Evolutionary conservation across 2,329 filamentous ascomycete genomes (phyloP), one percentile per base, ranked within the genome.

Genomic region (Talaromyces albobiverticillius): DNA sequence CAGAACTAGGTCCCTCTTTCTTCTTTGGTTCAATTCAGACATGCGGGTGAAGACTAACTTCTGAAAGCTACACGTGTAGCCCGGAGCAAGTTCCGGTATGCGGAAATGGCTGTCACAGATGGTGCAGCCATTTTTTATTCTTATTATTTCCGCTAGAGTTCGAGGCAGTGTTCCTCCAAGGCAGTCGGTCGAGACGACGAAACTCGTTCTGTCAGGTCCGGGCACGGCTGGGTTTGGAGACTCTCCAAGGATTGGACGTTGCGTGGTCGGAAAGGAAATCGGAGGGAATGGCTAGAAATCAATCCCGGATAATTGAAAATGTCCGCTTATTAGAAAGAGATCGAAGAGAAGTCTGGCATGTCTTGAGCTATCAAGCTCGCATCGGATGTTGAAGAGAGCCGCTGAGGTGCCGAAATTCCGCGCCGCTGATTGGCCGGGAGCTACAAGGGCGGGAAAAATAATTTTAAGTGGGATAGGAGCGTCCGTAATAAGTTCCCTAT

Each of bases 41-140:
- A 16, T 7, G 18, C 3, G 26, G n/a, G 23, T 7, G 9, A 55
- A 43, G 41, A 61, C 60, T 36, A 54, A 93, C 91, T 89, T 76
- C 87, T 78, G 69, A 99, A 99, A 57, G 92, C 91, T 60, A 95
- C 79, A 60, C 85, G 81, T 31, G 89, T 85, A 20, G 92, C 88
- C 58, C 93, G 90, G 63, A 95, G 79, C 40, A 97, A 77, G 61
- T 87, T 80, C 66, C 91, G 81, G 75, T 96, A 97, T 34, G 90
- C 90, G 66, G 82, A 78, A 53, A 90, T 76, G 14, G 89, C 88
- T 78, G 91, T 64, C 6, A 65, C 36, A 4, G 60, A 54, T 42
- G 64, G 84, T 48, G 63, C 58, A 23, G 62, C 53, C 65, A 70
- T 60, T 38, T 14, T 42, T 9, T 40, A 22, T 31, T 22, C 16